Evolutionary conservation across 371 early-diverging fungal species (phyloP).

Genomic region (Gilbertella persicaria): DNA sequence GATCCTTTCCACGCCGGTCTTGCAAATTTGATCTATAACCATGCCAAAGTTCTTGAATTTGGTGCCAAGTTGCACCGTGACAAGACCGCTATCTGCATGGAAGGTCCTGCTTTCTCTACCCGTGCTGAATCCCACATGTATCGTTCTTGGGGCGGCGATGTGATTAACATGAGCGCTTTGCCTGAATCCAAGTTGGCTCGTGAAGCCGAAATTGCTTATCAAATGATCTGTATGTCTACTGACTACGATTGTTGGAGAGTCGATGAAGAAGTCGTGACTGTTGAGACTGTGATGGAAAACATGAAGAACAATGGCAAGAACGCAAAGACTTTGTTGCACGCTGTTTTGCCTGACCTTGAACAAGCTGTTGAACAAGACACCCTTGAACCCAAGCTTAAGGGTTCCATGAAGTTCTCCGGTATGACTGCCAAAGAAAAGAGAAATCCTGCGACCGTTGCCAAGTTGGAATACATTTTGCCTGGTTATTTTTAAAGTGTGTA

Average conservation of each 20-base stretch:
- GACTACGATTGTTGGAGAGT: slow-evolving; percentile 98
- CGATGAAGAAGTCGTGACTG: slow-evolving; percentile 89
- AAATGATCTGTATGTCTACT: slow-evolving; percentile 98
- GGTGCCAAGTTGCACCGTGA: slow-evolving; percentile 65
- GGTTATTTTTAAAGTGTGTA: slow-evolving; percentile 55
- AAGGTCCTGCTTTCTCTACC: slow-evolving; percentile 97
- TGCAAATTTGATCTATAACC: slow-evolving; percentile 69
- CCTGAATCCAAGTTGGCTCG: slow-evolving; percentile 97
- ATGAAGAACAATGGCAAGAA: slow-evolving; percentile 84
- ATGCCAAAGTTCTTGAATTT: slow-evolving; percentile 48
- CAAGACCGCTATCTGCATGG: slow-evolving; percentile 95
- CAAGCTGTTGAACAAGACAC: slow-evolving; percentile 53
- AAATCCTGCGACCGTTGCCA: slow-evolving; percentile 67
- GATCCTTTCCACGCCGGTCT: slow-evolving; percentile 91
- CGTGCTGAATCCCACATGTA: slow-evolving; percentile 96
- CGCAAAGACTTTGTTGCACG: slow-evolving; percentile 78
- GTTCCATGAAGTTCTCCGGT: slow-evolving; percentile 73
- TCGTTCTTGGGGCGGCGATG: slow-evolving; percentile 87
- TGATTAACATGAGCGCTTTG: slow-evolving; percentile 97
- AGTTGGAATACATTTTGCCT: slow-evolving; percentile 83
- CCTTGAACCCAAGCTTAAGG: slow-evolving; percentile 60
- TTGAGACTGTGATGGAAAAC: slow-evolving; percentile 90
- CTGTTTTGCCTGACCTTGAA: slow-evolving; percentile 80
- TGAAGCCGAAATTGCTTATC: slow-evolving; percentile 97
- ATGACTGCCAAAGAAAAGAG: slow-evolving; percentile 78